Evolutionary conservation across 257 asterid species (phyloP), one percentile per base, ranked within the genome.

Genomic region (Fraxinus quadrangulata): DNA sequence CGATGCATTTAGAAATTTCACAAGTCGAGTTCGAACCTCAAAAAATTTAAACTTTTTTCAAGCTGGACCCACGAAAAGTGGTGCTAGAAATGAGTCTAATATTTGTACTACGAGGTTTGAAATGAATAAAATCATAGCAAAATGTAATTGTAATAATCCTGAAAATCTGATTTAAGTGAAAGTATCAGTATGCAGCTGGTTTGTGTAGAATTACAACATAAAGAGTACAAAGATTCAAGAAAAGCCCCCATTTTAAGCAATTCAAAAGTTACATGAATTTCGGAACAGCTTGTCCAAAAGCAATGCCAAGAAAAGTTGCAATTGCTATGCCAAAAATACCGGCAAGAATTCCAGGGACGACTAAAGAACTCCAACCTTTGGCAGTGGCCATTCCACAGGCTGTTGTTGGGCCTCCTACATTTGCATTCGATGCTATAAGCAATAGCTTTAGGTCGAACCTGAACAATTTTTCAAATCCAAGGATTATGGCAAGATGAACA

Each of bases 301-400:
- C 94, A 34, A 92, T 91, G 34, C 98, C 98, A 11, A 95, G 92
- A 79, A 95, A 95, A 78, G 99, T 93, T 3, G 98, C 99, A 39
- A 91, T 84, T 0, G 99, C 82, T 16, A 87, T 88, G 66, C 99
- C 98, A 61, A 95, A 95, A 39, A 95, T 95, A 79, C 99, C 99
- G 0, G 87, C 96, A 81, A 95, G 98, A 84, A 95, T 91, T 24
- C 90, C 97, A 6, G 99, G 98, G 63, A 93, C 86, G 10, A 93
- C 84, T 6, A 93, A 39, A 70, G 99, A 93, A 73, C 74, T 86
- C 99, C 99, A 95, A 61, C 97, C 99, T 85, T 93, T 93, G 37
- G 99, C 96, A 36, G 96, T 91, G 82, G 99, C 99, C 99, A 95
- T 93, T 56, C 98, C 98, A 76, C 96, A 84, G 13, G 98, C 99